These are phyloP conservation scores for Pichia sp. DNA, from an alignment of 1,139 yeast species.

Conservation along the genomic window DNA sequence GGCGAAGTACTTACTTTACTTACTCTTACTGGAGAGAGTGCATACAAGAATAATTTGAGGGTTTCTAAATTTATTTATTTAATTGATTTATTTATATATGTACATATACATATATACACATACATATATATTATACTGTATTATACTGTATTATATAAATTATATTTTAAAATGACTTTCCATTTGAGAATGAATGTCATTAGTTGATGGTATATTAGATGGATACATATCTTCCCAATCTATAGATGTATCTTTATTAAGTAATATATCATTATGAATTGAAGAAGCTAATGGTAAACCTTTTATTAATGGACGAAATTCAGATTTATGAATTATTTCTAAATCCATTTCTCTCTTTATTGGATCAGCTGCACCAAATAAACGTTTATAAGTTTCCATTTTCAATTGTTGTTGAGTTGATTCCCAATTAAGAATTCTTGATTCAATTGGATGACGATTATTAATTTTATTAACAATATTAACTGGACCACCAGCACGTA, in stretches of 20 bases:
- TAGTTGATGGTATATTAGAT: background rate
- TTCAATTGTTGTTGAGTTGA: constrained; percentile 62
- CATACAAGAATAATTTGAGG: no score
- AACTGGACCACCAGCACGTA: constrained; percentile 55
- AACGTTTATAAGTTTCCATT: constrained; percentile 71
- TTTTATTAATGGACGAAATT: constrained; percentile 58
- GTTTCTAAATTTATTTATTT: no score
- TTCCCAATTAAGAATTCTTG: constrained; percentile 75
- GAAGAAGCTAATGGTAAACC: constrained; percentile 27
- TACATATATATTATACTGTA: no score
- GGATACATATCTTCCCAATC: constrained; percentile 88
- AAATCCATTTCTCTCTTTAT: constrained; percentile 86
- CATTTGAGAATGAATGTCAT: constrained; percentile 6
- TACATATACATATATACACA: no score
- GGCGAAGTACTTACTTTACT: no score
- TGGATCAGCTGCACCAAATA: constrained; percentile 93
- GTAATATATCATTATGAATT: constrained; percentile 55
- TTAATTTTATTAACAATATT: constrained; percentile 64
- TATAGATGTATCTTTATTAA: constrained; percentile 65
- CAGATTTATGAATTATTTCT: constrained; percentile 65
- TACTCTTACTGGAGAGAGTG: no score
- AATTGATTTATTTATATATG: no score
- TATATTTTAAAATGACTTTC: constrained; percentile 4
- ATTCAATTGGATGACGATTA: constrained; percentile 82
- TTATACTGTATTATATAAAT: no score